Evolutionary conservation across 345 rosid genomes (phyloP), one percentile per base, ranked within the genome.

Genomic region (Citrus australasica): DNA sequence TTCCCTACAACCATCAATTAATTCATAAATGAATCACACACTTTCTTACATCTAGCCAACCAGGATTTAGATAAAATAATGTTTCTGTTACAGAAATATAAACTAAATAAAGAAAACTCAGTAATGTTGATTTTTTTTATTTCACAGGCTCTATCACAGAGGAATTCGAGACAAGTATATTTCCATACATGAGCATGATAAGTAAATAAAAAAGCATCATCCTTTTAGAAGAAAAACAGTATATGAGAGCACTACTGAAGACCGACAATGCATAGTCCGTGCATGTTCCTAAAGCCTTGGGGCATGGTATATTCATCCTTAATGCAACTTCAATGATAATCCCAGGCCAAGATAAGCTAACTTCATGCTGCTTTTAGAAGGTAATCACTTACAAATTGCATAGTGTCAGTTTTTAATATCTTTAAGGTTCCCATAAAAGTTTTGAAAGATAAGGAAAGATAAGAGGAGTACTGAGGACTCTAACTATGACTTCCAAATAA

Each of bases 1-100:
- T 97, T 86, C 99, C 99, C 99, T 97, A 77, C 76, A 76, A 42
- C 60, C 67, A 84, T 42, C 59, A 85, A 75, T 68, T 24, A 71
- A 76, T 64, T 27, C 74, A 79, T 65, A 61, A 62, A 85, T 73
- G 66, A 82, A 64, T 35, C 56, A 71, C 27, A 74, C 75, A 55
- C 30, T 74, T 61, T 28, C 21, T n/a, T 40, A 76, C 71, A 56
- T 65, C 42, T 24, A 42, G 65, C 59, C 66, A 25, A 21, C 79
- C 25, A 35, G 59, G 38, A 77, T 19, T 5, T n/a, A 64, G 58
- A 59, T 4, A 74, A 56, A 76, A 67, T 74, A 81, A 75, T 27
- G 58, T 16, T 53, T 53, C 3, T 53, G 55, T 30, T 32, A 5
- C 67, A 30, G 76, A 72, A 7, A 73, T 8, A 62, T 17, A 69